Percentiles rank a stretch among this genome's conserved stretches.
These are phyloP conservation scores for Exophiala phaeomuriformis DNA, from an alignment of 2,329 filamentous ascomycete species.

Conservation along the genomic window DNA sequence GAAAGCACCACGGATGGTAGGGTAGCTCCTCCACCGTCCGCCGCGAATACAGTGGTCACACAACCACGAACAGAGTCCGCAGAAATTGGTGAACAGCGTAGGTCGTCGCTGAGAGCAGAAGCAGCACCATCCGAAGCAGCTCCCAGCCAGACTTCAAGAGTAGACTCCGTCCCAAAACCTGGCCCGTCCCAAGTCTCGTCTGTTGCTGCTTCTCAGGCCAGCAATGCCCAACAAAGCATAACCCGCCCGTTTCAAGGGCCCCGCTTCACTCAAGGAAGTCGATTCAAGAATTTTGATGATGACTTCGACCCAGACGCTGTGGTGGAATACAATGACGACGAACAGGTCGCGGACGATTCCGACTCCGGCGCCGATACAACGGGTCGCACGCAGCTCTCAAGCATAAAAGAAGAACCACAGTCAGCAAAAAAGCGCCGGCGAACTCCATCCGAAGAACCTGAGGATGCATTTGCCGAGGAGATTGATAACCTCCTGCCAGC, in stretches of 20 bases:
- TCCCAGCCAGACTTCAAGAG: slow-evolving; percentile 32
- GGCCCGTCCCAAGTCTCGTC: slow-evolving; percentile 1
- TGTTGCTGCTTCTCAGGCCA: slow-evolving; percentile 9
- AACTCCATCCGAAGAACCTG: slow-evolving; percentile 27
- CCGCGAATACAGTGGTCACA: slow-evolving; percentile 12
- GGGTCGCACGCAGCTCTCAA: slow-evolving; percentile 3
- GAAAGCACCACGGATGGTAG: slow-evolving; percentile 37
- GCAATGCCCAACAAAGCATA: slow-evolving; percentile 10
- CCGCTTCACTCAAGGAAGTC: slow-evolving; percentile 29
- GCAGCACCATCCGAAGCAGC: slow-evolving; percentile 6
- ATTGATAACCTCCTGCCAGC: slow-evolving; percentile 70
- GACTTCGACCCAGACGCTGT: slow-evolving; percentile 40
- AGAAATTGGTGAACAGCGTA: slow-evolving; percentile 28
- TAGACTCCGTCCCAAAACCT: slow-evolving; percentile 1
- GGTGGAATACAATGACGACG: slow-evolving; percentile 20
- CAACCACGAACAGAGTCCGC: slow-evolving; percentile 2
- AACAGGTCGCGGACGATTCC: slow-evolving; percentile 6
- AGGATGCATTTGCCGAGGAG: slow-evolving; percentile 42
- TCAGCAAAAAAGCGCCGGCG: slow-evolving; percentile 29
- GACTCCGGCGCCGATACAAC: slow-evolving; percentile 2
- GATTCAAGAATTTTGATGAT: slow-evolving; percentile 70
- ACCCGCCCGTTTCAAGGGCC: slow-evolving; percentile 32
- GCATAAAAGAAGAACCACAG: slow-evolving; percentile 26
- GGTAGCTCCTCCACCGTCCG: slow-evolving; percentile 17
- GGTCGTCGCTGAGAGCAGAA: background rate